phyloP scores from a whole-genome alignment of 1,284 basidiomycete species.

The Boletellus deceptivus region DNA sequence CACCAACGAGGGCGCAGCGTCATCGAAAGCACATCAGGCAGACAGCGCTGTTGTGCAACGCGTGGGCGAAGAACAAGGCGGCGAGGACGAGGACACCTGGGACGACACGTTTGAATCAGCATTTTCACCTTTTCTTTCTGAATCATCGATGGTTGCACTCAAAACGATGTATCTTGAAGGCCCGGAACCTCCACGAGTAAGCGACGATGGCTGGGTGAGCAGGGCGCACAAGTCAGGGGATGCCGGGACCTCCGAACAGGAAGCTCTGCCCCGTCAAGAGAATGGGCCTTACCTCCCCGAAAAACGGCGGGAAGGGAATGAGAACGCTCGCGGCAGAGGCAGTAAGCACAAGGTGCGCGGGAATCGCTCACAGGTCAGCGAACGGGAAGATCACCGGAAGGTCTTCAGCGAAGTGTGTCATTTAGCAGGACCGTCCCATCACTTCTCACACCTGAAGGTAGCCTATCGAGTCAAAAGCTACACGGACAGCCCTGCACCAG shows the following conservation, averaged over 20 bases:
- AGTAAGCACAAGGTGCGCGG: conserved; percentile 42
- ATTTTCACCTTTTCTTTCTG: conserved; percentile 63
- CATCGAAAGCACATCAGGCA: conserved; percentile 7
- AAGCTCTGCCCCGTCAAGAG: conserved; percentile 18
- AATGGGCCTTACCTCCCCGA: conserved; percentile 30
- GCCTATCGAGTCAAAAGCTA: conserved; percentile 81
- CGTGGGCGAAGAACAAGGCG: conserved; percentile 5
- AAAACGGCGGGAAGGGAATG: conserved; percentile 39
- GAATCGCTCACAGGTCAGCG: conserved; percentile 35
- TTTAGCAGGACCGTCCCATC: conserved; percentile 11
- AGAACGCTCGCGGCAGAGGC: conserved; percentile 46
- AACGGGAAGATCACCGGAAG: conserved; percentile 64
- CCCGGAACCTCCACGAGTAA: conserved; percentile 61
- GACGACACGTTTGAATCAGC: conserved; percentile 54
- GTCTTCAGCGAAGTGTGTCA: conserved; percentile 76
- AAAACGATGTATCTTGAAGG: conserved; percentile 78
- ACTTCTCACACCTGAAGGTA: conserved; percentile 36
- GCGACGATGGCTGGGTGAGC: conserved; percentile 67
- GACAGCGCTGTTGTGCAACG: background rate
- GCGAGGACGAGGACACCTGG: conserved; percentile 53
- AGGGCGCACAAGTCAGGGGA: conserved; percentile 38
- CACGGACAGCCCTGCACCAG: conserved; percentile 81
- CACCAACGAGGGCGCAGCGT: background rate
- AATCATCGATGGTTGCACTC: conserved; percentile 57
- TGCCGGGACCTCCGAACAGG: conserved; percentile 18